Base-by-base conservation (phyloP, 768 basidiomycete genomes). In the Mycena albidolilacea region DNA sequence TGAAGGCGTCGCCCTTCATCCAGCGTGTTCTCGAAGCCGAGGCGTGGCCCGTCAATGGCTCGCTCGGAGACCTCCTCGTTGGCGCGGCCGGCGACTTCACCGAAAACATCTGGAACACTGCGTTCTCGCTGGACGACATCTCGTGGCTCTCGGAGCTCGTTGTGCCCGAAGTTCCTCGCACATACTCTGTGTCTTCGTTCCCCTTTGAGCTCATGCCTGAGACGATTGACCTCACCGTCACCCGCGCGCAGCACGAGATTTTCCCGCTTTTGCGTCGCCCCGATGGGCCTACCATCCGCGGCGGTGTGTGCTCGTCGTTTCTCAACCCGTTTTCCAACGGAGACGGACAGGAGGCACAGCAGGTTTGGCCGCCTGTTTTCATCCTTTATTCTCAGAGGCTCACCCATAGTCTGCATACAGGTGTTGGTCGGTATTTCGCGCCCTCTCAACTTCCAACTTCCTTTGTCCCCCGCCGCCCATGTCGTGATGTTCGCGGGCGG, bases 71-170 rank as follows among this genome's bases (percentile, higher is more conserved):
- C 50, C 50, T 52, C 19, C 50, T 52, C 50, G 10, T 52, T 21
- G 50, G 50, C 21, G 50, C 50, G 21, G 19, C 50, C n/a, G 50
- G 50, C n/a, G 50, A 52, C 50, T 52, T 52, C 50, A 52, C 50
- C 50, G 50, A 52, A 52, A 52, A 52, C 50, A 52, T 52, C 21
- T 52, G 50, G 50, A 52, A 52, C 50, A 52, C 50, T 21, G 50
- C 50, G 50, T 52, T 52, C 50, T 52, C 50, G 50, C 50, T 52
- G 50, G 50, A 52, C n/a, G 50, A 52, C 50, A 15, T 52, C 50
- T 52, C 50, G 50, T 52, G 50, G 50, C 50, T 52, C n/a, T 52
- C 50, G n/a, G 50, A 52, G n/a, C n/a, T 52, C 50, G 50, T 52
- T n/a, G 50, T 52, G n/a, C 50, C 50, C 21, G 50, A 52, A 52